A percentile compares a stretch with the other conserved stretches of the same genome.
These are phyloP conservation scores for Cinchona pubescens DNA, from an alignment of 257 asterid genomes.

Conservation along the genomic window DNA sequence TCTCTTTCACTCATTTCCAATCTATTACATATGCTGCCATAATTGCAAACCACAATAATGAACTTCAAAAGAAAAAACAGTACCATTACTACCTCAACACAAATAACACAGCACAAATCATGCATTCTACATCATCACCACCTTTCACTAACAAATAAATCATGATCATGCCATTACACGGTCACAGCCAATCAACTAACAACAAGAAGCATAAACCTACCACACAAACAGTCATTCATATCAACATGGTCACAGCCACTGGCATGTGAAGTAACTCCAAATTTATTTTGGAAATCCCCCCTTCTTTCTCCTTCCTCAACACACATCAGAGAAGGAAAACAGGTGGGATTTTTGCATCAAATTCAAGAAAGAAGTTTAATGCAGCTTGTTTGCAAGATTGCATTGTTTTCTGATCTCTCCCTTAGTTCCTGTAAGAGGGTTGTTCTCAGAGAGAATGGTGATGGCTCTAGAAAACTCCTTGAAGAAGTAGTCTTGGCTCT, in stretches of 20 bases:
- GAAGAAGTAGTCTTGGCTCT: conserved; percentile 74
- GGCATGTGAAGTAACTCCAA: neutral
- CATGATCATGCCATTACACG: neutral
- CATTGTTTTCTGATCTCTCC: conserved; percentile 88
- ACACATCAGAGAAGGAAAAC: too few species aligned
- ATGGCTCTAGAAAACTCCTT: conserved; percentile 71
- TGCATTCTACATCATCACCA: conserved; percentile 9
- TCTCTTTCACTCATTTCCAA: neutral
- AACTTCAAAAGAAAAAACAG: neutral
- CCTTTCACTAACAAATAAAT: conserved; percentile 1
- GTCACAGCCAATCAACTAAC: neutral
- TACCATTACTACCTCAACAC: neutral
- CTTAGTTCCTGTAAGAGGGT: conserved; percentile 82
- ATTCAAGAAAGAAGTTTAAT: too few species aligned
- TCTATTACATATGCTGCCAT: conserved; percentile 3
- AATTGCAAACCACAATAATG: conserved; percentile 13
- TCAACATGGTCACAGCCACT: conserved; percentile 1
- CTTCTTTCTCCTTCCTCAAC: neutral
- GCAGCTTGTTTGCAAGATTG: conserved; percentile 77
- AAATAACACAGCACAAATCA: neutral
- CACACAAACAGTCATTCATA: neutral
- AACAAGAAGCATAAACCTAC: conserved; percentile 1
- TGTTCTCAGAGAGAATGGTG: conserved; percentile 74
- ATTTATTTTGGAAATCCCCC: conserved; percentile 2
- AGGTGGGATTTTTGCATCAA: too few species aligned